A percentile compares a stretch with the other conserved stretches of the same genome.
Conservation (phyloP, 2,329 filamentous ascomycete genomes). For the Byssothecium circinans region DNA sequence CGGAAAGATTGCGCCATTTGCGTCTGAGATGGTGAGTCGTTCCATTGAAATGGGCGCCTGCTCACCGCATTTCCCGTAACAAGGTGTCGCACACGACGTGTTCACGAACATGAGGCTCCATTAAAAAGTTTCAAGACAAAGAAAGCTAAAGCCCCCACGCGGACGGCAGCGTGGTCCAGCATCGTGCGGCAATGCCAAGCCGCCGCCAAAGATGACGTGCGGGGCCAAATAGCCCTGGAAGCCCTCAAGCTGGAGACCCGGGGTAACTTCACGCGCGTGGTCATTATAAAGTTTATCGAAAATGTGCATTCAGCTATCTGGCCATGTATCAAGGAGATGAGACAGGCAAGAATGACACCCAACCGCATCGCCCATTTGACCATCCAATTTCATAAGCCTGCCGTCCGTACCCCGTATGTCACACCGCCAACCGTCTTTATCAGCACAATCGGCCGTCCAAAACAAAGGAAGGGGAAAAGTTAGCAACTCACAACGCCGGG, state of each 20-base stretch:
- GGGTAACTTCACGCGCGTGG: too few species aligned
- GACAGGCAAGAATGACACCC: conserved; percentile 10
- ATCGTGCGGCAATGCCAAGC: conserved; percentile 7
- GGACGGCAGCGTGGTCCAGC: conserved; percentile 3
- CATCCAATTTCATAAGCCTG: conserved; percentile 14
- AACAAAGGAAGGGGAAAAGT: conserved; percentile 17
- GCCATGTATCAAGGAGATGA: conserved; percentile 14
- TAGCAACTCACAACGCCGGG: conserved; percentile 41
- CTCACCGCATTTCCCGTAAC: conserved; percentile 2
- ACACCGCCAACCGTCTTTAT: conserved; percentile 22
- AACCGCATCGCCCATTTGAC: conserved; percentile 16
- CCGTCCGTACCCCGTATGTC: conserved; percentile 20
- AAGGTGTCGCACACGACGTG: conserved; percentile 2
- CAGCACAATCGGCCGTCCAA: conserved; percentile 22
- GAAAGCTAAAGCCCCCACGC: conserved; percentile 14
- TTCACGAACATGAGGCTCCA: conserved; percentile 3
- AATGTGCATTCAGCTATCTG: conserved; percentile 14
- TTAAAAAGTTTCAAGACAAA: conserved; percentile 1
- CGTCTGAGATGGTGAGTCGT: conserved; percentile 26
- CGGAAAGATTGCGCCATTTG: conserved; percentile 40
- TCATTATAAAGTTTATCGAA: not conserved
- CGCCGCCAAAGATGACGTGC: not conserved
- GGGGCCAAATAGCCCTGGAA: too few species aligned
- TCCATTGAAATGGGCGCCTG: conserved; percentile 18
- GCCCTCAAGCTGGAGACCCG: too few species aligned